Conservation (phyloP, 2,329 filamentous ascomycete species). For the Aspergillus sp. region DNA sequence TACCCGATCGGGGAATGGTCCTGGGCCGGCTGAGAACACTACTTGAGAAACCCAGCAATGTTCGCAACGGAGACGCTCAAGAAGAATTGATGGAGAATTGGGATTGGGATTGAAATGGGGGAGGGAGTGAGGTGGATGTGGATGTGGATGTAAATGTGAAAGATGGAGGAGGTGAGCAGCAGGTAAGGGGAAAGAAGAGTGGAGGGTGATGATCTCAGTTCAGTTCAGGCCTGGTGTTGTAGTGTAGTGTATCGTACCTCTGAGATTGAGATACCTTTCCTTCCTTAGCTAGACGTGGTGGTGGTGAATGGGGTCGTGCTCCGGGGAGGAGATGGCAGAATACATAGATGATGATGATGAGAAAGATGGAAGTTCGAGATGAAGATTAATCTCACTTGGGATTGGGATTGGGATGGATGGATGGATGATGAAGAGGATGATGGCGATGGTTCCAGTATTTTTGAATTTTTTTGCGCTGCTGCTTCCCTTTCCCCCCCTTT, state of each 20-base stretch:
- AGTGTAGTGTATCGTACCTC: background rate
- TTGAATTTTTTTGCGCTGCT: conserved; percentile 11
- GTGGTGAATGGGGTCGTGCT: background rate
- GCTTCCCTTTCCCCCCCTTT: conserved; percentile 13
- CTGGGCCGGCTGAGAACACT: conserved; percentile 1
- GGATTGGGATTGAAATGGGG: conserved; percentile 5
- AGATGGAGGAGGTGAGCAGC: too few relatives aligned
- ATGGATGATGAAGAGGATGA: conserved; percentile 13
- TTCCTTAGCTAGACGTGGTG: too few relatives aligned
- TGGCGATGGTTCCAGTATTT: conserved; percentile 16
- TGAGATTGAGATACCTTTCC: background rate
- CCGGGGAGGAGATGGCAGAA: background rate
- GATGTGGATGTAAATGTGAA: background rate
- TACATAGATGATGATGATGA: conserved; percentile 4
- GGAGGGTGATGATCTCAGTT: background rate
- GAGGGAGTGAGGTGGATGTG: background rate
- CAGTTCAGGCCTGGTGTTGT: background rate
- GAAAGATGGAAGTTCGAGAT: conserved; percentile 1
- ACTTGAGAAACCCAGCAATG: background rate
- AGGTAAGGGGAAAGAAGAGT: conserved; percentile 3
- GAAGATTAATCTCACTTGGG: background rate
- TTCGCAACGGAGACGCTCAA: background rate
- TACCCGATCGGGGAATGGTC: conserved; percentile 2
- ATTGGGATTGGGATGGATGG: background rate
- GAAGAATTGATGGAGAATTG: conserved; percentile 5